phyloP scores from a whole-genome alignment of 306 rosid species.

The Citrullus colocynthis region DNA sequence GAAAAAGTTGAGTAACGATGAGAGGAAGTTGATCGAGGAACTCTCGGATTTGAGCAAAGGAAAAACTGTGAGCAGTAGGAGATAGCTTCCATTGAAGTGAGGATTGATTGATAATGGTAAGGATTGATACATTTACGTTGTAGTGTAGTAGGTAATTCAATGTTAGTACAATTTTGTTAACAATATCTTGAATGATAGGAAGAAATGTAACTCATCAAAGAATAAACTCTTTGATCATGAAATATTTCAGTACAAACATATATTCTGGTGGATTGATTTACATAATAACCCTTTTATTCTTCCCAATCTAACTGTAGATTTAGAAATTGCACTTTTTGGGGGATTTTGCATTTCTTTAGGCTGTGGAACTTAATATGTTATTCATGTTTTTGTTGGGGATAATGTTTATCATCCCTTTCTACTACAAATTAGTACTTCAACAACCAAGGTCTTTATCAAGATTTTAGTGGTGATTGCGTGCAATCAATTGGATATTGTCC shows the following conservation, averaged over 20 bases:
- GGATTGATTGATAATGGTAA: background rate
- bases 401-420: background rate
- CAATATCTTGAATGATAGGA: background rate
- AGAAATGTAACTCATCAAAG: constrained; percentile 10
- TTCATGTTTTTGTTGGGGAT: background rate
- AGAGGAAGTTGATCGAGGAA: constrained; percentile 75
- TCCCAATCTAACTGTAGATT: background rate
- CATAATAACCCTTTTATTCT: background rate
- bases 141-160: constrained; percentile 3
- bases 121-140: background rate
- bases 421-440: no score
- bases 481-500: no score
- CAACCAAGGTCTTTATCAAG: no score
- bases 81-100: constrained; percentile 13
- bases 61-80: constrained; percentile 43
- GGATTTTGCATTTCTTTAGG: background rate
- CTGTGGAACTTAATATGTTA: background rate
- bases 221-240: background rate
- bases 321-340: background rate
- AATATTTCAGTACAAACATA: background rate
- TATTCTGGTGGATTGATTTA: background rate
- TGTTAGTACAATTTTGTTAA: constrained; percentile 3
- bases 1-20: constrained; percentile 63
- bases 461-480: no score
- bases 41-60: constrained; percentile 90